Conservation (phyloP, 2,329 filamentous ascomycete species). For the Curvularia verruculosa region DNA sequence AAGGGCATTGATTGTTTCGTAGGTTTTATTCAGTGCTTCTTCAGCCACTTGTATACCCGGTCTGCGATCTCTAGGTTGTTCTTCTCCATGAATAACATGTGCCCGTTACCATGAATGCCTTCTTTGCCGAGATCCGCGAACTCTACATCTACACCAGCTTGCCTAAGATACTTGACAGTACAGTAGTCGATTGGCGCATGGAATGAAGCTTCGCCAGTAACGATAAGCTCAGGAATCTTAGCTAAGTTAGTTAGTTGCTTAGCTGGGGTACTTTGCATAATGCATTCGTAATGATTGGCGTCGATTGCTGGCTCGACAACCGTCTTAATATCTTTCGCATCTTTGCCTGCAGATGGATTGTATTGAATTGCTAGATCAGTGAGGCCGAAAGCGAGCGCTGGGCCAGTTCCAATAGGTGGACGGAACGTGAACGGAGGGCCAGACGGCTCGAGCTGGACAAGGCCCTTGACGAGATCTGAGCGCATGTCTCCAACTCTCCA, state of each 20-base stretch:
- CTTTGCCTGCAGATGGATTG: not conserved
- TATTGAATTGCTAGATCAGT: not conserved
- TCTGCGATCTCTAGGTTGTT: slow-evolving; percentile 6
- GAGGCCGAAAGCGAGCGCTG: not conserved
- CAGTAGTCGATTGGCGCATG: slow-evolving; percentile 59
- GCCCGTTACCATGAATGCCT: slow-evolving; percentile 7
- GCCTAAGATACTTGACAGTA: slow-evolving; percentile 57
- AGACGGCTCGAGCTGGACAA: slow-evolving; percentile 60
- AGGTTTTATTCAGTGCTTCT: not conserved
- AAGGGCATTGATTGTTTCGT: not conserved
- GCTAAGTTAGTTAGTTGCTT: slow-evolving; percentile 56
- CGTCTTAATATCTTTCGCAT: not conserved
- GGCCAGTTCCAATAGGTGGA: not conserved
- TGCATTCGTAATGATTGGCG: not conserved
- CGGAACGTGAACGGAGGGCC: slow-evolving; percentile 56
- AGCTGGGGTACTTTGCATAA: not conserved
- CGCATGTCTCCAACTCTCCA: slow-evolving; percentile 54
- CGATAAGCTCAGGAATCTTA: slow-evolving; percentile 55
- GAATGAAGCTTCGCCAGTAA: slow-evolving; percentile 56
- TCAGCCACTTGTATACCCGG: slow-evolving; percentile 6
- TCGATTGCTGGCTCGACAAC: not conserved
- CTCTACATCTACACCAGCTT: slow-evolving; percentile 35
- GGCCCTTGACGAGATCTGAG: slow-evolving; percentile 55
- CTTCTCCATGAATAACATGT: slow-evolving; percentile 11
- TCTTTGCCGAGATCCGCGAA: slow-evolving; percentile 16